Percentiles rank a stretch among this genome's conserved stretches.
These are phyloP conservation scores for Aspergillus oerlinghausenensis DNA, from an alignment of 2,329 filamentous ascomycete species.

Conservation along the genomic window DNA sequence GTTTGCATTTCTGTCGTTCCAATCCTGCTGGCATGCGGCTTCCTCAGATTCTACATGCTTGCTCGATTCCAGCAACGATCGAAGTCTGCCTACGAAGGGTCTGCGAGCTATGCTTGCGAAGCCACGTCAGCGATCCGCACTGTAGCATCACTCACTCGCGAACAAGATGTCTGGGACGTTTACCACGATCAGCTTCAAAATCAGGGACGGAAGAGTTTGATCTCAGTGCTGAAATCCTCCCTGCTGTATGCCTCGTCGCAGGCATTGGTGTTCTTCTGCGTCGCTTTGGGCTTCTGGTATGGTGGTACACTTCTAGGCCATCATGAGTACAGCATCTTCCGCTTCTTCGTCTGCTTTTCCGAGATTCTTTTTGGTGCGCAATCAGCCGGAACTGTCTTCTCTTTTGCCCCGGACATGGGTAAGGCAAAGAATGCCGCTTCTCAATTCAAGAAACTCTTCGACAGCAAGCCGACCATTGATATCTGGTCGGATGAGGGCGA, in stretches of 20 bases:
- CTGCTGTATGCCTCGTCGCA: constrained; percentile 79
- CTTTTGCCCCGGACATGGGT: constrained; percentile 85
- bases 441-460: constrained; percentile 77
- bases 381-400: constrained; percentile 84
- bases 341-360: constrained; percentile 89
- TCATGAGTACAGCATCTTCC: constrained; percentile 69
- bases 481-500: constrained; percentile 70
- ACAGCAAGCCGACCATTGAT: constrained; percentile 76
- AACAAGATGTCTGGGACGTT: constrained; percentile 69
- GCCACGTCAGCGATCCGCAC: constrained; percentile 92
- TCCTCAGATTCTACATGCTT: constrained; percentile 80
- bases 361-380: constrained; percentile 88
- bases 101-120: constrained; percentile 85
- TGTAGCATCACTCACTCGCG: constrained; percentile 83
- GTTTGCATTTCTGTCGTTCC: constrained; percentile 78
- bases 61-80: constrained; percentile 73
- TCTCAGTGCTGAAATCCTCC: constrained; percentile 72
- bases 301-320: constrained; percentile 71
- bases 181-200: constrained; percentile 64
- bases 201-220: constrained; percentile 65
- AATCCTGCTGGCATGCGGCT: constrained; percentile 73
- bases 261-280: constrained; percentile 74
- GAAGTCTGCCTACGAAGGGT: constrained; percentile 72
- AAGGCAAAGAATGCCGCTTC: constrained; percentile 82
- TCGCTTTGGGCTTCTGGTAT: constrained; percentile 91